Evolutionary conservation across 306 rosid species (phyloP).

Genomic region (Oxytropis ochrocephala): DNA sequence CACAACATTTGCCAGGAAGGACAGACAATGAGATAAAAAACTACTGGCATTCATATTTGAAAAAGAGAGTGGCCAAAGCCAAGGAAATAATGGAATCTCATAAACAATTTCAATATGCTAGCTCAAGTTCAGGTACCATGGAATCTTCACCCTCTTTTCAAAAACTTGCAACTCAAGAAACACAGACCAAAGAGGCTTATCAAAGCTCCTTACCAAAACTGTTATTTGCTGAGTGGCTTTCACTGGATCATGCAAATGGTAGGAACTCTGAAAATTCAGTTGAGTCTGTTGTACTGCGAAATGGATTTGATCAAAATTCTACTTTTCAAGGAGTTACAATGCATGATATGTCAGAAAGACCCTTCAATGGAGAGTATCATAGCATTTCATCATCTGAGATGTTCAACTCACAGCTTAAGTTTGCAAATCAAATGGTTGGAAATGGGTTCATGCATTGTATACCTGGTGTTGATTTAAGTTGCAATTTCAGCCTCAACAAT

Average conservation of each 20-base stretch:
- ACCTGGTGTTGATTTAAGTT: conserved; percentile 32
- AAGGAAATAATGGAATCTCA: conserved; percentile 34
- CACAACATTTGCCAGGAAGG: conserved; percentile 82
- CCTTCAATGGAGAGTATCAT: conserved; percentile 40
- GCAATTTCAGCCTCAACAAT: conserved; percentile 45
- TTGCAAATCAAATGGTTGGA: conserved; percentile 57
- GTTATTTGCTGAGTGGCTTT: conserved; percentile 91
- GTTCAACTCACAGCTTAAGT: conserved; percentile 50
- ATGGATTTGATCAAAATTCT: conserved; percentile 39
- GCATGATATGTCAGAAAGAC: conserved; percentile 35
- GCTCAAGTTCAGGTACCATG: conserved; percentile 59
- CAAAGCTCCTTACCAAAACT: conserved; percentile 54
- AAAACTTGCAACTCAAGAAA: conserved; percentile 25
- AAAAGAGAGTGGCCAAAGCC: conserved; percentile 64
- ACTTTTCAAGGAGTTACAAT: conserved; percentile 30
- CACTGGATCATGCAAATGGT: conserved; percentile 35
- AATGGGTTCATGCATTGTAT: conserved; percentile 46
- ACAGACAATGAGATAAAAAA: conserved; percentile 94
- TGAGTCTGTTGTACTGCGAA: conserved; percentile 25
- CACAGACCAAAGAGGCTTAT: conserved; percentile 30
- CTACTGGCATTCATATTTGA: conserved; percentile 94
- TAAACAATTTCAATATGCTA: conserved; percentile 32
- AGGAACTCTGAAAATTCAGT: conserved; percentile 24
- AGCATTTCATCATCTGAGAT: conserved; percentile 28
- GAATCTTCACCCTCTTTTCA: conserved; percentile 47